Base-by-base conservation (phyloP, 2,329 filamentous ascomycete genomes). In the Aspergillus spinulosporus region DNA sequence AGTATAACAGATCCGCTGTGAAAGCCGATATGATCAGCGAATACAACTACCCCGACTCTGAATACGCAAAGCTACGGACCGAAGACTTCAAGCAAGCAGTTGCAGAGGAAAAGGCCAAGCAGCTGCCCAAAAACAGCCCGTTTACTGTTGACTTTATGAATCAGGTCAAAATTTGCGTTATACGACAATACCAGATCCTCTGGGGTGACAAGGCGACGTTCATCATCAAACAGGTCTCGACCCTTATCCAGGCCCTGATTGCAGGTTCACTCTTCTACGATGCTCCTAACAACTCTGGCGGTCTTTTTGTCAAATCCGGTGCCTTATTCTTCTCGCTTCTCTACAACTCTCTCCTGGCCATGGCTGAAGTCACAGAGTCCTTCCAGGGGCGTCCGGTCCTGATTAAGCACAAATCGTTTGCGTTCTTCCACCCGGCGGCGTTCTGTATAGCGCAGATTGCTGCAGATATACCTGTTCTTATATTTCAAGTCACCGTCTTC, bases 251-350 rank as follows among this genome's bases (percentile, higher is more conserved):
- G 63, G 84, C 86, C 0, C 70, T 89, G 4, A 82, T 89, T 56
- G 77, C 81, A 1, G 86, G 86, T 5, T 88, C 85, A 0, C 76
- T 89, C 3, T 89, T 89, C 71, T 89, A 88, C 71, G 79, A 85
- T 54, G 82, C 85, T 0, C 80, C 85, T 0, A 57, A 73, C 26
- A 83, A 80, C 49, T 83, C 84, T 0, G 76, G 72, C 1, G 87
- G 86, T 6, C 71, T 89, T 0, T 89, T 89, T 67, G 66, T 82
- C 62, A 88, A 88, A 63, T 79, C 80, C 0, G 87, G 86, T 51
- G 80, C 85, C 0, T 72, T 87, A 3, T 89, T 89, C 76, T 81
- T 88, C 49, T 76, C 85, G 0, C 74, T 88, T 0, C 74, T 89
- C 0, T 86, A 82, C 69, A 85, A 88, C 34, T 54, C 52, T 54